A percentile compares a stretch with the other conserved stretches of the same genome.
Conservation (phyloP, 768 basidiomycete species). For the Pulveroboletus sp. region DNA sequence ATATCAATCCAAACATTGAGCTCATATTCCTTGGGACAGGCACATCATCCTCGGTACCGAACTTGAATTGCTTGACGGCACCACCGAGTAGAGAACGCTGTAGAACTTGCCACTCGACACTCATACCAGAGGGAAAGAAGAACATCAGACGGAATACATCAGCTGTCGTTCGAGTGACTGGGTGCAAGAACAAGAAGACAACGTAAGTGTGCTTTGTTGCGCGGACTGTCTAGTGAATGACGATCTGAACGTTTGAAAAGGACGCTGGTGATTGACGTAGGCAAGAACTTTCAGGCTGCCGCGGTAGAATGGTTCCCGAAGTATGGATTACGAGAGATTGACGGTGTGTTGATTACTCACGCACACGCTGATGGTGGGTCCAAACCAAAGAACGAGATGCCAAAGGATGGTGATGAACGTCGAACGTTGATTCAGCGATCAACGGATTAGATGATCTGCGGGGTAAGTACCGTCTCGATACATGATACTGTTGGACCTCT, state of each 20-base stretch:
- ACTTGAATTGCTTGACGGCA: slow-evolving; percentile 72
- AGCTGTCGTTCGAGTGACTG: slow-evolving; percentile 51
- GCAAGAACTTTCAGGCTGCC: slow-evolving; percentile 74
- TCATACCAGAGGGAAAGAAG: slow-evolving; percentile 70
- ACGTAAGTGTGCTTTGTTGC: slow-evolving; percentile 43
- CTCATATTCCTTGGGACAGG: slow-evolving; percentile 85
- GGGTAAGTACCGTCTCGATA: slow-evolving; percentile 41
- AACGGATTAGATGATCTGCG: slow-evolving; percentile 89
- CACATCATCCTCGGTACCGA: slow-evolving; percentile 71
- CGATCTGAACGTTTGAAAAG: slow-evolving; percentile 32
- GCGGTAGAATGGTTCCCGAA: slow-evolving; percentile 63
- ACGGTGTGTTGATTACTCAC: slow-evolving; percentile 81
- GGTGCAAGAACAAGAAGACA: slow-evolving; percentile 35
- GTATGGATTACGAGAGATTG: slow-evolving; percentile 68
- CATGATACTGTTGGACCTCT: slow-evolving; percentile 4
- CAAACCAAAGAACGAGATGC: not conserved
- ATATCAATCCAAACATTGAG: slow-evolving; percentile 38
- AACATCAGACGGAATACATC: slow-evolving; percentile 86
- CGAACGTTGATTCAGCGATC: slow-evolving; percentile 51
- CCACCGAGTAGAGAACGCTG: slow-evolving; percentile 52
- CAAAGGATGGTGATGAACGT: slow-evolving; percentile 2
- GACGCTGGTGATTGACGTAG: slow-evolving; percentile 80
- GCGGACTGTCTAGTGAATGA: not conserved
- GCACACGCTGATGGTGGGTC: slow-evolving; percentile 75
- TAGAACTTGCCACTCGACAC: slow-evolving; percentile 64